Base-by-base conservation (phyloP, 2,329 filamentous ascomycete species). In the Paraphoma chrysanthemicola region DNA sequence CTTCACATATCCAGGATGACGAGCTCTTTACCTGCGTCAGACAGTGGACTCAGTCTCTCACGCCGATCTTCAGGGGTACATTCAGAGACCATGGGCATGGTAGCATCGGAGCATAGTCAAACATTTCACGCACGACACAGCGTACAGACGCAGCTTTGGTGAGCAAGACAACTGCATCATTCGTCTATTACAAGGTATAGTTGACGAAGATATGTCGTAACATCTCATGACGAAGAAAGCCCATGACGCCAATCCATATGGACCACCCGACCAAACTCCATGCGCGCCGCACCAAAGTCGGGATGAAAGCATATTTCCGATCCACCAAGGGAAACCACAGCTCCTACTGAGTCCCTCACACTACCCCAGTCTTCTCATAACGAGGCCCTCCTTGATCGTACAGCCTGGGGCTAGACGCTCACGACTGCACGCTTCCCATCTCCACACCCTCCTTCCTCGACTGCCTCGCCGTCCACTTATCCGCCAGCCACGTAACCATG, bases 401-500 rank as follows among this genome's bases (percentile, higher is more conserved):
- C 16, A 5, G 23, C 23, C 23, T 23, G 23, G 5, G 16, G 7
- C 39, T 8, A 42, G 18, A 14, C 14, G n/a, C 45, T 39, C 18
- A 48, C 43, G 53, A 53, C 49, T 52, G 62, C 50, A 57, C 57
- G 46, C 50, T 59, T 17, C 53, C 63, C 56, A 65, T 66, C 62
- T 72, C 69, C 51, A 63, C 51, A 2, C 60, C 61, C 57, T 74
- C 72, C 63, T 77, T 78, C 56, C 69, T 66, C 39, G 51, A 44
- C 59, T 72, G 68, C 47, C 74, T 68, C 8, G 61, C 63, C 12
- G 64, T 66, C 69, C 69, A 75, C 66, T 78, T 77, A 46, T 77
- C 75, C 38, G 74, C 73, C 41, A 69, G 53, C 75, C 75, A 78
- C 3, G 69, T 69, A 7, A 77, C 57, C n/a, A 76, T 63, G 8